Evolutionary conservation across 2,329 filamentous ascomycete genomes (phyloP), one percentile per base, ranked within the genome.

Genomic region (Scortechinia acanthostroma): DNA sequence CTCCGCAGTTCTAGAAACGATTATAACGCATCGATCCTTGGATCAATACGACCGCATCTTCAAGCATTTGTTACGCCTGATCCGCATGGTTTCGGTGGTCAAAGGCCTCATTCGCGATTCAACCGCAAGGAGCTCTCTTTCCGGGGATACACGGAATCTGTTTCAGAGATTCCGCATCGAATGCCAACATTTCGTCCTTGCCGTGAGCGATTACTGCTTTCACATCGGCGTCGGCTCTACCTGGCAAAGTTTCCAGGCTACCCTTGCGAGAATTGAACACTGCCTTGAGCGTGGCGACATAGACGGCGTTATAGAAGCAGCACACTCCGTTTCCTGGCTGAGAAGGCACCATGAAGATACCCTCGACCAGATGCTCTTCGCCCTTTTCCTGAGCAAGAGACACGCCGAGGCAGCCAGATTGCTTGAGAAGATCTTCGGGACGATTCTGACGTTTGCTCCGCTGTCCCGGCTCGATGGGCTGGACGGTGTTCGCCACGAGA

Each of bases 171-270:
- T 83, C 49, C 65, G 72, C 20, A 60, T 72, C 33, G 72, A 80
- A 50, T 72, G 76, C 1, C 72, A 76, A 46, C 74, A 80, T 54
- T 78, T 84, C 50, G 64, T 80, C 17, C 66, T 69, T 1, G 62
- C 68, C 1, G 52, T 83, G 2, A 68, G 72, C 17, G 70, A 73
- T 15, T 80, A 84, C 51, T 70, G 74, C 47, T 78, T 81, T 53
- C 74, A 80, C 45, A 63, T 71, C 3, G 77, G 72, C 15, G 72
- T 85, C 25, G 65, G 65, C 3, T 65, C 65, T 4, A 70, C 72
- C 1, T 85, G 80, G 79, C 56, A 57, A 17, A 61, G 57, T 0
- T 77, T 84, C 46, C 67, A 73, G 25, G 54, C 54, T 1, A 69
- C 35, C 35, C 35, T 40, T 19, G 14, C 35, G 6, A 10, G 17